Percentiles rank a stretch among this genome's conserved stretches.
phyloP scores from a whole-genome alignment of 2,329 filamentous ascomycete genomes.

The Beauveria scarabaeidicola region DNA sequence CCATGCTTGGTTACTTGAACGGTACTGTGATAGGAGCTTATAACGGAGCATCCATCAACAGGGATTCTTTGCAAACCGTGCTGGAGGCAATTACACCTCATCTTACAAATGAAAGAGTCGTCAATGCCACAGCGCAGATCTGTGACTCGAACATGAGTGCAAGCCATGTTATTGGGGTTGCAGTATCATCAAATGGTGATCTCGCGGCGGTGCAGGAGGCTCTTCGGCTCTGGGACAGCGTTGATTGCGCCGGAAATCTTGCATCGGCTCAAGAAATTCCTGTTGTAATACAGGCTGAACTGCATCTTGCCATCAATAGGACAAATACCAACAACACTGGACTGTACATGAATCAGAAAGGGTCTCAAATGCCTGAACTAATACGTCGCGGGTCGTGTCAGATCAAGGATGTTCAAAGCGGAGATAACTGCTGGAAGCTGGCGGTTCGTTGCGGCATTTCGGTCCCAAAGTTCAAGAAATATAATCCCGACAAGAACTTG shows the following conservation, averaged over 20 bases:
- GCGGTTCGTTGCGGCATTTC: conserved; percentile 30
- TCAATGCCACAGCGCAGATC: not conserved
- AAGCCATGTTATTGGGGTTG: not conserved
- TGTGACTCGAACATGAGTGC: not conserved
- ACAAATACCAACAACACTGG: not conserved
- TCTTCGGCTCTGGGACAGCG: not conserved
- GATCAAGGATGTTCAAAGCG: conserved; percentile 21
- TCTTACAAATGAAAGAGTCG: not conserved
- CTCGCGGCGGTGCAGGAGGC: not conserved
- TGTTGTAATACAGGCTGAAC: not conserved
- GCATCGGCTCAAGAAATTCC: not conserved
- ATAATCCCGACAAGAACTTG: conserved; percentile 23
- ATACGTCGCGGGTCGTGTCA: conserved; percentile 17
- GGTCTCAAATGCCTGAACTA: not conserved
- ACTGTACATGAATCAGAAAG: not conserved
- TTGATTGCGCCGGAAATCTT: not conserved
- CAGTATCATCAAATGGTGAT: not conserved
- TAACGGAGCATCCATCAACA: not conserved
- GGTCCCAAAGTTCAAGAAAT: conserved; percentile 24
- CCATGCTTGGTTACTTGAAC: not conserved
- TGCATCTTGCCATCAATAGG: not conserved
- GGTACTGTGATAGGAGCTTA: not conserved
- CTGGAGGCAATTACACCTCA: not conserved
- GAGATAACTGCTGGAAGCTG: conserved; percentile 27
- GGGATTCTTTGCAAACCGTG: not conserved